Conservation (phyloP, 768 basidiomycete genomes). For the Tulasnella sp. region DNA sequence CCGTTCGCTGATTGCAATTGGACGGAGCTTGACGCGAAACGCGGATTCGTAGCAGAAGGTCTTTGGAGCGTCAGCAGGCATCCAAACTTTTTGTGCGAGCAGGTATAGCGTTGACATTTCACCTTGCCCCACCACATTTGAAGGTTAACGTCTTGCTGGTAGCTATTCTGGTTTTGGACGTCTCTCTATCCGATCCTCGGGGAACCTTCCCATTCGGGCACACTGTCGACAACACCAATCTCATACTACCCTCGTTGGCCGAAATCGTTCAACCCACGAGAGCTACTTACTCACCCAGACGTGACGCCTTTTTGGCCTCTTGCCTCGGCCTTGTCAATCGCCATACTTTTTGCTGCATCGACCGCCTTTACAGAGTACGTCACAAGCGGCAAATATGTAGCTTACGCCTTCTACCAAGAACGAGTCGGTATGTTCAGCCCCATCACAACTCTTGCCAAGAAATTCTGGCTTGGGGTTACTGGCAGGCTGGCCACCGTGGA, state of each 20-base stretch:
- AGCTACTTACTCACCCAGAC: conserved; percentile 31
- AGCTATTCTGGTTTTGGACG: conserved; percentile 30
- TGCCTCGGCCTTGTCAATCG: conserved; percentile 57
- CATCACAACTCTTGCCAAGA: conserved; percentile 46
- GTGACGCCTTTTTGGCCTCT: conserved; percentile 40
- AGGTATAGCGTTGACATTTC: not conserved
- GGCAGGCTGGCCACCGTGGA: conserved; percentile 43
- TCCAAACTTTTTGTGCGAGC: conserved; percentile 91
- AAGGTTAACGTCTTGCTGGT: not conserved
- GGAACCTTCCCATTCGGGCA: conserved; percentile 12
- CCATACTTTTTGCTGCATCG: conserved; percentile 68
- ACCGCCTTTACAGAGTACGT: conserved; percentile 80
- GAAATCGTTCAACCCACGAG: conserved; percentile 8
- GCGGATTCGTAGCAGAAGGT: conserved; percentile 82
- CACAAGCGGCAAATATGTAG: conserved; percentile 67
- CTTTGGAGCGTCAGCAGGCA: conserved; percentile 86
- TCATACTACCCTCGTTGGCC: conserved; percentile 29
- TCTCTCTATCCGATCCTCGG: conserved; percentile 55
- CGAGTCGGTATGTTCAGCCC: conserved; percentile 80
- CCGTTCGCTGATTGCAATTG: conserved; percentile 60
- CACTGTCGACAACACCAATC: conserved; percentile 34
- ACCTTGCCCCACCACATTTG: not conserved
- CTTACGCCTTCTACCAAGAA: conserved; percentile 65
- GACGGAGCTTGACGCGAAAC: conserved; percentile 60
- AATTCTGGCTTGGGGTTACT: conserved; percentile 38